Evolutionary conservation across 768 basidiomycete species (phyloP).

Genomic region (Xerocomus brunneocitrinus): DNA sequence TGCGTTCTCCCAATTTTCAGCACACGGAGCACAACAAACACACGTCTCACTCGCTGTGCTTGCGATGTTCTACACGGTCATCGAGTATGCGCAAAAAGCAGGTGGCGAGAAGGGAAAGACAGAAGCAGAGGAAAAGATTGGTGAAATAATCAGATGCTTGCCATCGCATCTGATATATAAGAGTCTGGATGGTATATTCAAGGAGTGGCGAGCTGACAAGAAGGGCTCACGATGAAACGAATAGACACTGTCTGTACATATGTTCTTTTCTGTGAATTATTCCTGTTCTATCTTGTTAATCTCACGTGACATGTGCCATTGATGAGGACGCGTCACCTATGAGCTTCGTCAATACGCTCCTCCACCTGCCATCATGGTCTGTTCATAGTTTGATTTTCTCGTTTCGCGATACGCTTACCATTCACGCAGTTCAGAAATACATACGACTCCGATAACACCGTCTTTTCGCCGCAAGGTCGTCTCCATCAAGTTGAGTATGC

Average conservation of each 20-base stretch:
- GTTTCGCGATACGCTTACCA: constrained; percentile 3
- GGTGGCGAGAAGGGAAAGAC: constrained; percentile 59
- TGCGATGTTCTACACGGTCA: constrained; percentile 80
- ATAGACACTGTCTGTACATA: constrained; percentile 3
- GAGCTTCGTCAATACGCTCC: constrained; percentile 8
- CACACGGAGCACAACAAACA: constrained; percentile 86
- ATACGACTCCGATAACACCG: constrained; percentile 98
- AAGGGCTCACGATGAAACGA: constrained; percentile 51
- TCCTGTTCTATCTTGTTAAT: neutral
- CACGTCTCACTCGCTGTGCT: constrained; percentile 91
- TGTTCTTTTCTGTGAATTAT: constrained; percentile 9
- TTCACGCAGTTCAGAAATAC: constrained; percentile 81
- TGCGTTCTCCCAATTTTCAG: constrained; percentile 68
- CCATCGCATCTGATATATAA: constrained; percentile 86
- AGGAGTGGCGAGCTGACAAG: constrained; percentile 85
- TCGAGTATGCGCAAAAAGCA: constrained; percentile 77
- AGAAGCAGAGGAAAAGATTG: constrained; percentile 72
- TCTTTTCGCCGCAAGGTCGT: constrained; percentile 94
- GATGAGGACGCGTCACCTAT: constrained; percentile 33
- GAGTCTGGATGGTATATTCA: constrained; percentile 91
- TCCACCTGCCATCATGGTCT: constrained; percentile 27
- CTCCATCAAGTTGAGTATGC: constrained; percentile 98
- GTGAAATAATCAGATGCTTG: constrained; percentile 86
- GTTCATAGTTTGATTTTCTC: constrained; percentile 6
- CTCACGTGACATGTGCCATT: constrained; percentile 24